phyloP scores from a whole-genome alignment of 192 early-diverging fungal species.

The Podochytrium sp. region DNA sequence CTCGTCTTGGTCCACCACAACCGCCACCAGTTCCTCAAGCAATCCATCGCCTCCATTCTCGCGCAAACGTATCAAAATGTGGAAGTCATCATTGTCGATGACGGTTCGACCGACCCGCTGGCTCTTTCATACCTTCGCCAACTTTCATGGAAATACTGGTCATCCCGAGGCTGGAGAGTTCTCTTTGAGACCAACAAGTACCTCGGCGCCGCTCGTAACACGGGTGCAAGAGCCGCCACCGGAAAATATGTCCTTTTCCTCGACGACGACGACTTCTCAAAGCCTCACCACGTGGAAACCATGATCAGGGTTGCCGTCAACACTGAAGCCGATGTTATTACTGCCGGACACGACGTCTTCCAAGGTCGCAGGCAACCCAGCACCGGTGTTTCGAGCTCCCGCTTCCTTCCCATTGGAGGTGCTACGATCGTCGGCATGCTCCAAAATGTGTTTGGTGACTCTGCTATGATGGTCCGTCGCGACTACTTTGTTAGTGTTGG shows the following conservation, averaged over 20 bases:
- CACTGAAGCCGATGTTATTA: slow-evolving; percentile 46
- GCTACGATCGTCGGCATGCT: slow-evolving; percentile 42
- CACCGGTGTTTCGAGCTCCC: slow-evolving; percentile 16
- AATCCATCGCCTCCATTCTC: slow-evolving; percentile 36
- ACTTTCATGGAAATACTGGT: slow-evolving; percentile 48
- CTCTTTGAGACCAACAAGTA: slow-evolving; percentile 44
- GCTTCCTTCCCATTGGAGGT: slow-evolving; percentile 43
- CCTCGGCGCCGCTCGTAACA: slow-evolving; percentile 49
- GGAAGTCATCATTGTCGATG: slow-evolving; percentile 48
- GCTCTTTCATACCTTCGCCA: slow-evolving; percentile 37
- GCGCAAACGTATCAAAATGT: slow-evolving; percentile 47
- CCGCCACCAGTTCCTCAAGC: slow-evolving; percentile 44
- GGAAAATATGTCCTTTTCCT: slow-evolving; percentile 47
- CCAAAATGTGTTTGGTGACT: slow-evolving; percentile 52
- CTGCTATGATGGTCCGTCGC: slow-evolving; percentile 40
- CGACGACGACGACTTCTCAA: slow-evolving; percentile 48
- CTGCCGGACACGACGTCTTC: slow-evolving; percentile 47
- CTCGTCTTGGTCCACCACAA: slow-evolving; percentile 47
- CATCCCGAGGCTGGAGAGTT: slow-evolving; percentile 42
- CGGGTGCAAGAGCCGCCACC: slow-evolving; percentile 38
- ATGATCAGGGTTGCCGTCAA: slow-evolving; percentile 47
- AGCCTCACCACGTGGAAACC: slow-evolving; percentile 47
- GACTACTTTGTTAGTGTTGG: slow-evolving; percentile 41
- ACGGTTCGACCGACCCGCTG: slow-evolving; percentile 40
- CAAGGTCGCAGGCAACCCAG: slow-evolving; percentile 28